Base-by-base conservation (phyloP, 352 stramenopile genomes). In the Pythium grandisporangium region DNA sequence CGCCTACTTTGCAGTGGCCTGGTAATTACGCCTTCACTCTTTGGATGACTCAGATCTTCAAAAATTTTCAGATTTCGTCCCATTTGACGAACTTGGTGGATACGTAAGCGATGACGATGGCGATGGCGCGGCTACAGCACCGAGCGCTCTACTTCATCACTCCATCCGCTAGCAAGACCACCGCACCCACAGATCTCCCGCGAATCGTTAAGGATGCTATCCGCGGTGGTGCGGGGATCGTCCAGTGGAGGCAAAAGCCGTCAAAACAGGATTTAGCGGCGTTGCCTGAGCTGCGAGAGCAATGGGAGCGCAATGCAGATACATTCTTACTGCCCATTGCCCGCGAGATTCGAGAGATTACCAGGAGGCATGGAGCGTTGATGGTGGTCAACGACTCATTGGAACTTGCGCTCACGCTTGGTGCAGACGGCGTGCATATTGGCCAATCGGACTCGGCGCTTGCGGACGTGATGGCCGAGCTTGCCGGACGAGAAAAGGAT, bases 101-200 rank as follows among this genome's bases (percentile, higher is more conserved):
- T n/a, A n/a, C n/a, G n/a, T n/a, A n/a, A n/a, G n/a, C n/a, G n/a
- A n/a, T n/a, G n/a, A n/a, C n/a, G n/a, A n/a, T n/a, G n/a, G n/a
- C n/a, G n/a, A n/a, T n/a, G n/a, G n/a, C n/a, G n/a, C n/a, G n/a
- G n/a, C n/a, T n/a, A n/a, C n/a, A n/a, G 19, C 43, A 53, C 11
- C 61, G 55, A 19, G 32, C 39, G 51, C 66, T 82, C 37, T 82
- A 82, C 56, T 77, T 79, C 62, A 75, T 82, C 56, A 82, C 69
- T 27, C 69, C 69, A 21, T 71, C 66, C 2, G 53, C 69, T 6
- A 56, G 62, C 13, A 30, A 27, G 32, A 45, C 48, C 22, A 25
- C 70, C 37, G 39, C 43, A 2, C 29, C 66, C 7, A 14, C 41
- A 16, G 50, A 56, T 21, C 53, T 82, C 12, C 32, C 61, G 16